Conservation (phyloP, 345 rosid species). For the Eucalyptus cloeziana region DNA sequence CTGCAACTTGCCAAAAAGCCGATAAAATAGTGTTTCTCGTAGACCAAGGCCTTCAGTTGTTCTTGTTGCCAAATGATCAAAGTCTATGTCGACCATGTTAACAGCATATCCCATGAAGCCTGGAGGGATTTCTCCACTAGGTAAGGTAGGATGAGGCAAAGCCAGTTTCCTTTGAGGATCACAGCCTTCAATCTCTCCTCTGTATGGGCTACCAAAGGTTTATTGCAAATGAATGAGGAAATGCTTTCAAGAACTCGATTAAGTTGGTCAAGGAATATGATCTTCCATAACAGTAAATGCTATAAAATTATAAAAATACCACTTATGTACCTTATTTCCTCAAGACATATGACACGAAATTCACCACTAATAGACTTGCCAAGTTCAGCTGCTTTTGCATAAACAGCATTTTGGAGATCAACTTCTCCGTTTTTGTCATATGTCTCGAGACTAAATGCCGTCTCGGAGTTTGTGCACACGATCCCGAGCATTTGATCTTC, state of each 20-base stretch:
- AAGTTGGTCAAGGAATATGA: too few relatives aligned
- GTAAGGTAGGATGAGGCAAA: constrained; percentile 29
- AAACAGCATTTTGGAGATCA: constrained; percentile 9
- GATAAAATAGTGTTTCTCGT: constrained; percentile 45
- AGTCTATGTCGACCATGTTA: constrained; percentile 34
- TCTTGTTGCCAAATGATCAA: neutral
- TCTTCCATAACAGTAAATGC: too few relatives aligned
- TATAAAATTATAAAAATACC: too few relatives aligned
- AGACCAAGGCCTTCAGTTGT: constrained; percentile 29
- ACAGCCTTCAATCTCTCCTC: neutral
- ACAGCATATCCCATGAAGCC: constrained; percentile 70
- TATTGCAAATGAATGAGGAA: neutral
- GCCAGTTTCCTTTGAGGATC: constrained; percentile 30
- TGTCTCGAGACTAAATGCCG: constrained; percentile 15
- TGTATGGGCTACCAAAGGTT: neutral
- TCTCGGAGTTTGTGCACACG: constrained; percentile 36
- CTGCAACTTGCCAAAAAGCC: constrained; percentile 37
- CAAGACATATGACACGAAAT: neutral
- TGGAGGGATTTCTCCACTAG: constrained; percentile 14
- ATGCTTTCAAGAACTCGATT: neutral
- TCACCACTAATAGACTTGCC: constrained; percentile 27
- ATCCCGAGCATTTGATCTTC: constrained; percentile 58
- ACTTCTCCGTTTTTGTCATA: constrained; percentile 16
- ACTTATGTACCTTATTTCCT: too few relatives aligned
- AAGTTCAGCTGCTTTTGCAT: constrained; percentile 22